A percentile compares a stretch with the other conserved stretches of the same genome.
Conservation (phyloP, 2,329 filamentous ascomycete species). For the Apiospora kogelbergensis region DNA sequence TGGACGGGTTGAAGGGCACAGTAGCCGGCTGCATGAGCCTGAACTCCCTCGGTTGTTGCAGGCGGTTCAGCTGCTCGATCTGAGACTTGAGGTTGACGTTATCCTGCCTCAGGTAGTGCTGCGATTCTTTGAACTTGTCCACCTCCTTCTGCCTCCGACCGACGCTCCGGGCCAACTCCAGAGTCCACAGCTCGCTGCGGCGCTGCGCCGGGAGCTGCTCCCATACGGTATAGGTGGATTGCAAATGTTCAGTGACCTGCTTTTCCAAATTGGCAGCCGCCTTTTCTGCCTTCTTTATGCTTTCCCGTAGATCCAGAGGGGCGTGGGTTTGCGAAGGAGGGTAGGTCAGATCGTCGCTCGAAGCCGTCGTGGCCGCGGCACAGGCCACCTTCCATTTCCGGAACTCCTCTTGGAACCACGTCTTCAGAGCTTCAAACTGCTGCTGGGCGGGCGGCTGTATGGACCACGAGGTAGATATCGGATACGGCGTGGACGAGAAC, state of each 20-base stretch:
- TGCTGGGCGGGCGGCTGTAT: conserved; percentile 71
- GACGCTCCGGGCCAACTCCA: conserved; percentile 61
- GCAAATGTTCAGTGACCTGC: conserved; percentile 71
- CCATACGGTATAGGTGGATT: conserved; percentile 79
- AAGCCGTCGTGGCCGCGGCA: conserved; percentile 48
- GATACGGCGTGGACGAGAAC: conserved; percentile 77
- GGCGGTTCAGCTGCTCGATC: conserved; percentile 57
- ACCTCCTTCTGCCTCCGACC: conserved; percentile 57
- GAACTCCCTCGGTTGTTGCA: conserved; percentile 62
- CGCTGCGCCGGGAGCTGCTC: conserved; percentile 57
- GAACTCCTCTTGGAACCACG: conserved; percentile 68
- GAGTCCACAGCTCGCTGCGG: conserved; percentile 58
- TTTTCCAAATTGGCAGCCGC: conserved; percentile 63
- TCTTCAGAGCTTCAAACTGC: conserved; percentile 71
- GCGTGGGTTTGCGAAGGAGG: conserved; percentile 40
- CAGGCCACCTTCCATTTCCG: conserved; percentile 60
- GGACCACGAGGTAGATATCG: conserved; percentile 79
- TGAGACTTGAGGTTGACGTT: conserved; percentile 56
- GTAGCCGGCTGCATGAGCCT: conserved; percentile 52
- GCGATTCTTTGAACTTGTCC: conserved; percentile 49
- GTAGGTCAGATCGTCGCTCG: conserved; percentile 52
- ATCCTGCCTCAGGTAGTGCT: conserved; percentile 55
- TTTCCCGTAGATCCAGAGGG: conserved; percentile 45
- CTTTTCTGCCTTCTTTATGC: conserved; percentile 48
- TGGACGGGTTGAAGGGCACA: conserved; percentile 49